Conservation (phyloP, 2,329 filamentous ascomycete genomes). For the Fusarium secorum region DNA sequence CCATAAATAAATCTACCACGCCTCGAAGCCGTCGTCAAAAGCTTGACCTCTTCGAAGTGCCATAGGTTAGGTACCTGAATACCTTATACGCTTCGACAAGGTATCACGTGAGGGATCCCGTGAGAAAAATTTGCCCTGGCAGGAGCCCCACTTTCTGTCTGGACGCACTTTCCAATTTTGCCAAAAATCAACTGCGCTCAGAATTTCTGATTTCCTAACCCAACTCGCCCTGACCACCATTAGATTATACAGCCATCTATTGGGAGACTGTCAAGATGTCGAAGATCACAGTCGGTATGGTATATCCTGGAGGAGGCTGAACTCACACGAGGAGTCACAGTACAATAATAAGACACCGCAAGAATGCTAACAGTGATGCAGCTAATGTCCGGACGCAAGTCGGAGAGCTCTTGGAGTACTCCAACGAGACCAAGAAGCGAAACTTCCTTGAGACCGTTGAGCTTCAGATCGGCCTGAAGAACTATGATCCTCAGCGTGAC, state of each 20-base stretch:
- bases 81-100: neutral
- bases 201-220: conserved; percentile 33
- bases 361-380: conserved; percentile 50
- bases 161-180: conserved; percentile 21
- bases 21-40: conserved; percentile 13
- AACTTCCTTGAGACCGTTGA: conserved; percentile 97
- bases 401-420: conserved; percentile 93
- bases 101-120: conserved; percentile 45
- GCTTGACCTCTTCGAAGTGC: neutral
- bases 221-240: conserved; percentile 66
- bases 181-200: conserved; percentile 28
- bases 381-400: conserved; percentile 97
- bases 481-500: conserved; percentile 99
- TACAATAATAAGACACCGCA: neutral
- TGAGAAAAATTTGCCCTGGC: conserved; percentile 49
- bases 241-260: conserved; percentile 72
- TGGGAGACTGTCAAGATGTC: conserved; percentile 91
- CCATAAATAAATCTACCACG: neutral
- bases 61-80: conserved; percentile 17
- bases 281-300: conserved; percentile 80
- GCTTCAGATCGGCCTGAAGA: conserved; percentile 93
- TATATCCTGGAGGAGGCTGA: neutral
- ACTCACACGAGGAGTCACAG: neutral
- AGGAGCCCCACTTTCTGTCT: conserved; percentile 30
- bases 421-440: conserved; percentile 91